Conservation (phyloP, 2,329 filamentous ascomycete species). For the Chaetomiaceae sp. region DNA sequence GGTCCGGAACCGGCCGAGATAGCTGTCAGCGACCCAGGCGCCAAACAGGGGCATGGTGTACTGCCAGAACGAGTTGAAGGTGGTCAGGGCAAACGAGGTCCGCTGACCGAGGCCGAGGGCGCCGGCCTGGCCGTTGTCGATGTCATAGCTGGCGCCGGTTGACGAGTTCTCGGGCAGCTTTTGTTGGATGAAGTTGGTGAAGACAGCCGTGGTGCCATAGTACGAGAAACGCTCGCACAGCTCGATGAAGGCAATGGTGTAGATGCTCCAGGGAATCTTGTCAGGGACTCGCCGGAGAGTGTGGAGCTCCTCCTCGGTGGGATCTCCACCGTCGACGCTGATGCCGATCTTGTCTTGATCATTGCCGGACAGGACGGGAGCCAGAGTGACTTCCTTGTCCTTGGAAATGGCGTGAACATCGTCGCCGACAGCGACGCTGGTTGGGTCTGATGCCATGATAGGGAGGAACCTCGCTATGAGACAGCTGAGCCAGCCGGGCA, state of each 20-base stretch:
- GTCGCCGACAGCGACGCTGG: conserved; percentile 16
- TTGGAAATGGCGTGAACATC: conserved; percentile 13
- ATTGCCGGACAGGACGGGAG: conserved; percentile 6
- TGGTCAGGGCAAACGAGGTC: conserved; percentile 28
- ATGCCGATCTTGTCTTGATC: conserved; percentile 16
- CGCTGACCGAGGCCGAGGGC: conserved; percentile 47
- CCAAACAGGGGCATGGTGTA: conserved; percentile 56
- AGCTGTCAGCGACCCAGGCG: conserved; percentile 47
- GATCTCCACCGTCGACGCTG: conserved; percentile 22
- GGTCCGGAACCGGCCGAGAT: conserved; percentile 63
- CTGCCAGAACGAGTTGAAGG: conserved; percentile 52
- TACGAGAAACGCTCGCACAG: conserved; percentile 70
- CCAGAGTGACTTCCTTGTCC: conserved; percentile 17
- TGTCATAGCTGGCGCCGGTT: conserved; percentile 42
- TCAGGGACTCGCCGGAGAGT: conserved; percentile 52
- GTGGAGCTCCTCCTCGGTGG: conserved; percentile 47
- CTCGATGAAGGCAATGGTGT: conserved; percentile 62
- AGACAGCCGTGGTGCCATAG: conserved; percentile 61
- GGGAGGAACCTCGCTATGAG: background rate
- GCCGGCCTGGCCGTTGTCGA: conserved; percentile 39
- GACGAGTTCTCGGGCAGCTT: conserved; percentile 49
- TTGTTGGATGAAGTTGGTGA: conserved; percentile 62
- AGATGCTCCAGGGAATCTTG: conserved; percentile 54
- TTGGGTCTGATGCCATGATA: conserved; percentile 19
- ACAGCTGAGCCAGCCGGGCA: background rate